A percentile compares a stretch with the other conserved stretches of the same genome.
These are phyloP conservation scores for Vigna unguiculata DNA, from an alignment of 306 rosid species.

Conservation along the genomic window DNA sequence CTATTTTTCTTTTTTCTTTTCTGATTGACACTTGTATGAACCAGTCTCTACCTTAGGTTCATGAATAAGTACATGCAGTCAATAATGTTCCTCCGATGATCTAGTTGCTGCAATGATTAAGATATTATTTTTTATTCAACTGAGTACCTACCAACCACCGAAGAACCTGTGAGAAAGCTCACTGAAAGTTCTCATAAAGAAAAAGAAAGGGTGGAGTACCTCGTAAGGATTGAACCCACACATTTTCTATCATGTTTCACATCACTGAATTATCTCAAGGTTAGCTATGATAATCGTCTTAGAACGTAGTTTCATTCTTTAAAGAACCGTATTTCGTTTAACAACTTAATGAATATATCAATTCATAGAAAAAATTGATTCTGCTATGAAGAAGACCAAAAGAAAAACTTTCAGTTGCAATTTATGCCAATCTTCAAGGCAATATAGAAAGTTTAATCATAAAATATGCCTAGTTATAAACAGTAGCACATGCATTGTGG, in stretches of 20 bases:
- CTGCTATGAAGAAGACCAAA: not conserved
- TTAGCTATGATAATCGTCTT: not conserved
- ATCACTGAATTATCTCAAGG: not conserved
- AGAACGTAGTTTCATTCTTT: not conserved
- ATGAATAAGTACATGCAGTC: conserved; percentile 45
- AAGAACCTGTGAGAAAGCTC: not conserved
- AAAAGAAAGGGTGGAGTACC: conserved; percentile 6
- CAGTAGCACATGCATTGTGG: conserved; percentile 52
- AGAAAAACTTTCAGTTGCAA: not conserved
- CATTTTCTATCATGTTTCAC: conserved; percentile 6
- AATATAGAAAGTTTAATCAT: conserved; percentile 6
- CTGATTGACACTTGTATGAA: conserved; percentile 4
- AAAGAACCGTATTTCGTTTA: not conserved
- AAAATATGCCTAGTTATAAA: conserved; percentile 43
- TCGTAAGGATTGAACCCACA: conserved; percentile 20
- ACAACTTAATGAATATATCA: not conserved
- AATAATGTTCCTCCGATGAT: conserved; percentile 38
- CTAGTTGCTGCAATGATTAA: conserved; percentile 33
- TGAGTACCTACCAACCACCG: conserved; percentile 5
- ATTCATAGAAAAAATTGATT: not conserved
- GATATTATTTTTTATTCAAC: conserved; percentile 30
- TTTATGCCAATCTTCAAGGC: conserved; percentile 9
- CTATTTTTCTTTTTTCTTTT: not conserved
- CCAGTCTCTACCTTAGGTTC: conserved; percentile 48
- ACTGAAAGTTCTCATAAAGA: conserved; percentile 15